A percentile compares a stretch with the other conserved stretches of the same genome.
phyloP scores from a whole-genome alignment of 768 basidiomycete genomes.

The Lactifluus subvellereus region DNA sequence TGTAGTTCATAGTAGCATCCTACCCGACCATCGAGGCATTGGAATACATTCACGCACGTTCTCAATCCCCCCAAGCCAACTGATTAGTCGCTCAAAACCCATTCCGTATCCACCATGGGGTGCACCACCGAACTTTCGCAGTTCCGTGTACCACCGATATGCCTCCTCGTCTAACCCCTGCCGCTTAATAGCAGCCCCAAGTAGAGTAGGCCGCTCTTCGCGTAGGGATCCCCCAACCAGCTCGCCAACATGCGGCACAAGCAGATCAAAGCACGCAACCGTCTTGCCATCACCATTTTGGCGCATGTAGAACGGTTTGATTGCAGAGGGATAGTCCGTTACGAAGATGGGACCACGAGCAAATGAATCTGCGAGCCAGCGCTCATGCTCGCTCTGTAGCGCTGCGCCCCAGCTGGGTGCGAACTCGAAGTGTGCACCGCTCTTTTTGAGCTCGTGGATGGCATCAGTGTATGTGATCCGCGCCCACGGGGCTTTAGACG shows the following conservation, averaged over 20 bases:
- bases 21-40: conserved; percentile 85
- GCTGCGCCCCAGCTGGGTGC: conserved; percentile 60
- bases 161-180: conserved; percentile 41
- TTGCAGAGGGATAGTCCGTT: conserved; percentile 71
- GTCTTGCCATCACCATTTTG: conserved; percentile 49
- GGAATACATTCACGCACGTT: conserved; percentile 92
- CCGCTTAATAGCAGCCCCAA: conserved; percentile 46
- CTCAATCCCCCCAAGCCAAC: conserved; percentile 80
- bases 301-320: conserved; percentile 99
- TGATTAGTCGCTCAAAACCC: conserved; percentile 88
- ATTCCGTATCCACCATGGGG: conserved; percentile 95
- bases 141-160: conserved; percentile 73
- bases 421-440: conserved; percentile 45
- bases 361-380: conserved; percentile 71
- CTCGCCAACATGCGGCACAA: conserved; percentile 86
- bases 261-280: conserved; percentile 93
- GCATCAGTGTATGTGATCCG: conserved; percentile 79
- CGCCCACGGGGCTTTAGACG: conserved; percentile 45
- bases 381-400: conserved; percentile 89
- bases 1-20: conserved; percentile 53
- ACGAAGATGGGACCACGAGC: conserved; percentile 81
- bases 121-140: conserved; percentile 78
- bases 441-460: conserved; percentile 46
- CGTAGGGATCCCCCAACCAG: conserved; percentile 88
- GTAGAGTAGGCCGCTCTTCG: conserved; percentile 58